phyloP scores from a whole-genome alignment of 2,329 filamentous ascomycete species.

The Cytospora piceae region DNA sequence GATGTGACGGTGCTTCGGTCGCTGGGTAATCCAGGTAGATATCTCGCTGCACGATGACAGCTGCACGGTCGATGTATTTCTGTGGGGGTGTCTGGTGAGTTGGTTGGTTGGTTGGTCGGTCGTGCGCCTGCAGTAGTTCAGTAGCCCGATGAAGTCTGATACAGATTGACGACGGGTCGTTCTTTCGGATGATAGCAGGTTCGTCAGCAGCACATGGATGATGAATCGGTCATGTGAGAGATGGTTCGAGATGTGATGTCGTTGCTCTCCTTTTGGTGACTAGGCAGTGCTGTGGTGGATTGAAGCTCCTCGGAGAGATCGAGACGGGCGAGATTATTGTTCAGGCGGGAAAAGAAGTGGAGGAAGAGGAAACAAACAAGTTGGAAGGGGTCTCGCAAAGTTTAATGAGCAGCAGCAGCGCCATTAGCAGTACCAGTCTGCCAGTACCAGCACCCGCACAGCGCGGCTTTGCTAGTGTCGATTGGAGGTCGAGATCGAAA shows the following conservation, averaged over 20 bases:
- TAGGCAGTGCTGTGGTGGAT: neutral
- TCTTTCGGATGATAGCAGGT: no score
- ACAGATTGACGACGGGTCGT: neutral
- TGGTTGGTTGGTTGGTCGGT: slow-evolving; percentile 12
- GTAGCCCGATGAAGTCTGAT: slow-evolving; percentile 9
- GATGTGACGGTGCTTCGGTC: slow-evolving; percentile 1
- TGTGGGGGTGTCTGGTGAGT: slow-evolving; percentile 7
- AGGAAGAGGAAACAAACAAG: neutral
- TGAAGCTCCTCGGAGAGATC: neutral
- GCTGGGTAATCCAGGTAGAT: neutral
- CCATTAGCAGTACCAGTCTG: neutral
- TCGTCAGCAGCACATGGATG: neutral
- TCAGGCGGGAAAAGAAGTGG: slow-evolving; percentile 3
- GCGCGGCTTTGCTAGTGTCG: neutral
- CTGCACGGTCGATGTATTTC: slow-evolving; percentile 1
- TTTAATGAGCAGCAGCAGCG: neutral
- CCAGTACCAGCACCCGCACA: slow-evolving; percentile 1
- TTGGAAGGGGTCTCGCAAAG: neutral
- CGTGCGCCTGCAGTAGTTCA: slow-evolving; percentile 23
- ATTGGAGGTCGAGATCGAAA: neutral
- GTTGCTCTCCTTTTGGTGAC: neutral
- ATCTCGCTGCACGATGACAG: slow-evolving; percentile 11
- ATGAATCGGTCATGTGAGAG: neutral
- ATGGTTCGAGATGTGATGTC: neutral
- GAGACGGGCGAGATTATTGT: slow-evolving; percentile 2